phyloP scores from a whole-genome alignment of 106 monocot species.

The Dendrobium catenatum region DNA sequence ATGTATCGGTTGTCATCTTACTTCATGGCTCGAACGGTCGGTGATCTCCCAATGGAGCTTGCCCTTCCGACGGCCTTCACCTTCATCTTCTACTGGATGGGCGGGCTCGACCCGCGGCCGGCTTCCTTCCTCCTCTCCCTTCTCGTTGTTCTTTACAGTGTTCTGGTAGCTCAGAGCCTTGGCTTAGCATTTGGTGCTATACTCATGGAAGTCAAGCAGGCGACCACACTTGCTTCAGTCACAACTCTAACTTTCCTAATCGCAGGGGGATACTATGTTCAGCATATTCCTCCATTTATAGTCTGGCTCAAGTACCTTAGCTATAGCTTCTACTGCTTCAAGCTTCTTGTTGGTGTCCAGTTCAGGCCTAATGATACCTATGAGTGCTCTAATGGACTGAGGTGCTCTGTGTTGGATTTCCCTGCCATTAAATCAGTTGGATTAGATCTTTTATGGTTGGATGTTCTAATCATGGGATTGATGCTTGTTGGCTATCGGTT shows the following conservation, averaged over 20 bases:
- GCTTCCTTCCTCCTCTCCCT: conserved; percentile 49
- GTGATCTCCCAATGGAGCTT: conserved; percentile 69
- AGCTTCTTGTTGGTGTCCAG: conserved; percentile 45
- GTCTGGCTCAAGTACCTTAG: conserved; percentile 70
- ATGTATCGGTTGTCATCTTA: conserved; percentile 73
- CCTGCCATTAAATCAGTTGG: conserved; percentile 45
- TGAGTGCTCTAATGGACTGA: conserved; percentile 33
- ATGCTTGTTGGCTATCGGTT: conserved; percentile 61
- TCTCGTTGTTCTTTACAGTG: conserved; percentile 51
- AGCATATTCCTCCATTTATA: conserved; percentile 61
- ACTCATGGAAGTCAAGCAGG: conserved; percentile 68
- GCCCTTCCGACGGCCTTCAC: conserved; percentile 64
- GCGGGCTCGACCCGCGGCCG: conserved; percentile 47
- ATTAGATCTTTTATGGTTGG: conserved; percentile 41
- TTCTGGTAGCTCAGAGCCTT: conserved; percentile 62
- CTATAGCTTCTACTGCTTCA: conserved; percentile 72
- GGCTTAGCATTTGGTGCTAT: conserved; percentile 58
- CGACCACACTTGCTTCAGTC: conserved; percentile 61
- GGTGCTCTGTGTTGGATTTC: conserved; percentile 45
- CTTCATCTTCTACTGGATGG: conserved; percentile 74
- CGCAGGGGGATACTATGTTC: conserved; percentile 63
- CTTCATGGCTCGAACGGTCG: conserved; percentile 53
- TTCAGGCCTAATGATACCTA: conserved; percentile 33
- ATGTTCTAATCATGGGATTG: conserved; percentile 50
- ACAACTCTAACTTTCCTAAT: conserved; percentile 62